phyloP scores from a whole-genome alignment of 1,139 yeast genomes.

The Trichomonascaceae sp. region DNA sequence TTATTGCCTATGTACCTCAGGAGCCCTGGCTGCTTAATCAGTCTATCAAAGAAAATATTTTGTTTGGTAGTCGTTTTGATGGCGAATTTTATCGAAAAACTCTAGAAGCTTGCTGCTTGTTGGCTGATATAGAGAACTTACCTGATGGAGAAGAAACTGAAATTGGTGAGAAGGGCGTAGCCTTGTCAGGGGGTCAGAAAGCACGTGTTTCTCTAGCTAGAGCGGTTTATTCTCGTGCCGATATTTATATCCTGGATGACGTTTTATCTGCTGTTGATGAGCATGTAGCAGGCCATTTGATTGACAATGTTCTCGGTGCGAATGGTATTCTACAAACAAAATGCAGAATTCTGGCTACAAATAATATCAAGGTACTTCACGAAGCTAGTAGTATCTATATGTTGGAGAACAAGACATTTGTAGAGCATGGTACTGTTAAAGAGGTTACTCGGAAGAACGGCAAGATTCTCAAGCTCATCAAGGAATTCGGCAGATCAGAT shows the following conservation, averaged over 20 bases:
- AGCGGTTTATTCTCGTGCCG: constrained; percentile 81
- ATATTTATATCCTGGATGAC: constrained; percentile 73
- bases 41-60: constrained; percentile 64
- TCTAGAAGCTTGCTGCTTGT: constrained; percentile 69
- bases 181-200: constrained; percentile 87
- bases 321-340: constrained; percentile 63
- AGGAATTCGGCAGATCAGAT: constrained; percentile 32
- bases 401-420: constrained; percentile 41
- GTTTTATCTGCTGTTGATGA: constrained; percentile 80
- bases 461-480: constrained; percentile 6
- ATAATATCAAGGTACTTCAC: constrained; percentile 64
- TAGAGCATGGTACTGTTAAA: constrained; percentile 20
- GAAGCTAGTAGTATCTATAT: constrained; percentile 59
- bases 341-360: constrained; percentile 73
- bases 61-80: constrained; percentile 72
- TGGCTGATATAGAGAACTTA: constrained; percentile 55
- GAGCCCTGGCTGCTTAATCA: constrained; percentile 79
- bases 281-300: constrained; percentile 68
- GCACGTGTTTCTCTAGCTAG: constrained; percentile 81
- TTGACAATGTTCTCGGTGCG: constrained; percentile 49
- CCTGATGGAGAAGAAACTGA: constrained; percentile 78
- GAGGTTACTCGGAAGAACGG: constrained; percentile 12
- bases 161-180: constrained; percentile 87
- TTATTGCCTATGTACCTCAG: constrained; percentile 77
- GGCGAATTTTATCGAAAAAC: constrained; percentile 61